Conservation (phyloP, 148 eudicot species). For the Talinum fruticosum region DNA sequence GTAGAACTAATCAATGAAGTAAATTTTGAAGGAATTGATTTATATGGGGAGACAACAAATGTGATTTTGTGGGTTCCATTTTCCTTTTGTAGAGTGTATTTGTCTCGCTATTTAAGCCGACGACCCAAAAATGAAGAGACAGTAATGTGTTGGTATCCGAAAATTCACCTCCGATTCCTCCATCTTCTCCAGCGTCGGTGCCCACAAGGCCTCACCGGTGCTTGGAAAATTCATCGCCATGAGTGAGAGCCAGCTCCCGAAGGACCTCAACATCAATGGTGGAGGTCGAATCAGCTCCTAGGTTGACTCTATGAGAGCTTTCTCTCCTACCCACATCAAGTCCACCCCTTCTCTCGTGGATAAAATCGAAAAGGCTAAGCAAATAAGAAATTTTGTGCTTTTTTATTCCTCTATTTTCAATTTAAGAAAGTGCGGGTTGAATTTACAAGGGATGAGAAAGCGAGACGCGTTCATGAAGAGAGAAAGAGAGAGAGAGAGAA, state of each 20-base stretch:
- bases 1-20: not conserved
- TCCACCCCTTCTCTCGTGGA: constrained; percentile 34
- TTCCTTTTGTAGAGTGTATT: not conserved
- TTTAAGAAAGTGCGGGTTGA: no score
- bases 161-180: not conserved
- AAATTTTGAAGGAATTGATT: not conserved
- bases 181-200: not conserved
- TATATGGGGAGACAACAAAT: not conserved
- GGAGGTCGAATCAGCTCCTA: constrained; percentile 46
- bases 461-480: no score
- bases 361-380: constrained; percentile 9
- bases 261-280: constrained; percentile 47
- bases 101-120: no score
- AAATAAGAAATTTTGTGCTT: no score
- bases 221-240: constrained; percentile 44
- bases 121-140: constrained; percentile 38
- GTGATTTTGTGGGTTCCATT: constrained; percentile 2
- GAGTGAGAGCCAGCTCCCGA: constrained; percentile 39
- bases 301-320: constrained; percentile 85
- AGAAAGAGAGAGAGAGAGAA: no score
- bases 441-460: no score
- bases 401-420: no score
- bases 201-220: constrained; percentile 45
- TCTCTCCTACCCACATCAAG: constrained; percentile 67
- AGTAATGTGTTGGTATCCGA: constrained; percentile 48